Conservation (phyloP, 208 protist genomes). For the Leishmania braziliensis region DNA sequence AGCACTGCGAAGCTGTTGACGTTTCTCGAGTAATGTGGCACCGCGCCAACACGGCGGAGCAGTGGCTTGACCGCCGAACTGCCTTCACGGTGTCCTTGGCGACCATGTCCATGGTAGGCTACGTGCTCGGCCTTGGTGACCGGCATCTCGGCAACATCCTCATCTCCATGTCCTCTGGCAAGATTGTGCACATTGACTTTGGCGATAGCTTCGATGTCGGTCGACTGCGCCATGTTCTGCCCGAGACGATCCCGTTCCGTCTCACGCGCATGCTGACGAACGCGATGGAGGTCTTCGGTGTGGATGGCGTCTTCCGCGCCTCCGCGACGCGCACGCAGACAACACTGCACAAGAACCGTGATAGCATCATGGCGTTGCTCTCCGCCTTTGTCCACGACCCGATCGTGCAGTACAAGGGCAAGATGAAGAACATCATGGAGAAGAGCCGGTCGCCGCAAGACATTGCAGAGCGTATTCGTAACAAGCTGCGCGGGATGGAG, state of each 20-base stretch:
- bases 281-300: constrained; percentile 99
- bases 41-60: constrained; percentile 96
- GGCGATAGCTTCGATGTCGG: constrained; percentile 99
- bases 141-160: constrained; percentile 99
- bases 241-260: constrained; percentile 99
- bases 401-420: constrained; percentile 96
- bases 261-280: constrained; percentile 99
- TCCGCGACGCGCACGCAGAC: constrained; percentile 97
- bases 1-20: constrained; percentile 88
- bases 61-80: constrained; percentile 98
- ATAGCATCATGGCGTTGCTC: constrained; percentile 99
- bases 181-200: constrained; percentile 99
- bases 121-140: constrained; percentile 97
- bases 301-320: constrained; percentile 98
- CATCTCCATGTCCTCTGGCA: constrained; percentile 97
- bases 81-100: constrained; percentile 98
- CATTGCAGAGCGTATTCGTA: constrained; percentile 96
- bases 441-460: constrained; percentile 86
- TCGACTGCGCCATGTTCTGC: constrained; percentile 97
- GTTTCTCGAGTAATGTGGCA: constrained; percentile 96
- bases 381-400: constrained; percentile 99
- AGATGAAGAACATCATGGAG: constrained; percentile 98
- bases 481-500: constrained; percentile 99
- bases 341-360: constrained; percentile 97
- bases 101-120: constrained; percentile 98